Percentiles rank a stretch among this genome's conserved stretches.
Conservation (phyloP, 2,329 filamentous ascomycete genomes). For the Cladophialophora psammophila region DNA sequence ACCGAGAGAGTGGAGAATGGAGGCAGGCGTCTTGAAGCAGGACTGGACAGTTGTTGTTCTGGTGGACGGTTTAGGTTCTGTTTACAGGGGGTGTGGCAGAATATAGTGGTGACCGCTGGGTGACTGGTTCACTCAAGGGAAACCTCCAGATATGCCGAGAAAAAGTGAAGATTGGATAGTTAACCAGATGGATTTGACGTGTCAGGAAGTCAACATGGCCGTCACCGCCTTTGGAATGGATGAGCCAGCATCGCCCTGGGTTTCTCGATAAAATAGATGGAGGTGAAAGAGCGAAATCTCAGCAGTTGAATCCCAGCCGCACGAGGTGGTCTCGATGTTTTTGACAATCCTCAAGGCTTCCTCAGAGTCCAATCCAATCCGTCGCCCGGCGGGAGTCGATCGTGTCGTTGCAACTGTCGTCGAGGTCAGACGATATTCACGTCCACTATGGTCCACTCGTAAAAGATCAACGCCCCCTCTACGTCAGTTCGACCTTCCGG, state of each 20-base stretch:
- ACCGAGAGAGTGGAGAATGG: neutral
- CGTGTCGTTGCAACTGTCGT: neutral
- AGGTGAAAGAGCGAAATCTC: neutral
- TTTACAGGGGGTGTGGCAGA: slow-evolving; percentile 16
- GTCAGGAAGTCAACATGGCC: neutral
- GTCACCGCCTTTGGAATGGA: neutral
- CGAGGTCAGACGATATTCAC: slow-evolving; percentile 2
- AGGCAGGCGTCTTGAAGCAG: neutral
- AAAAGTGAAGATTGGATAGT: slow-evolving; percentile 3
- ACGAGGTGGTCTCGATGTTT: neutral
- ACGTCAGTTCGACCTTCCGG: slow-evolving; percentile 27
- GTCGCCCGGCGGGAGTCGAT: neutral
- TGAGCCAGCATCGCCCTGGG: neutral
- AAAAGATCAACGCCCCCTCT: slow-evolving; percentile 22
- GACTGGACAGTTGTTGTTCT: neutral
- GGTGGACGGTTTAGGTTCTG: neutral
- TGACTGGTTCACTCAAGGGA: slow-evolving; percentile 2
- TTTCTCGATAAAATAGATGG: neutral
- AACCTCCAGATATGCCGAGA: neutral
- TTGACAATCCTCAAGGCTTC: neutral
- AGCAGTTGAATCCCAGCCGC: neutral
- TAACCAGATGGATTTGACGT: neutral
- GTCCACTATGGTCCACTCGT: slow-evolving; percentile 6
- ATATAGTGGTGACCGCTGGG: neutral
- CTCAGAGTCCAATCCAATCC: neutral